Percentiles rank a stretch among this genome's conserved stretches.
Conservation (phyloP, 495 filamentous ascomycete genomes). For the Hyaloscypha variabilis region DNA sequence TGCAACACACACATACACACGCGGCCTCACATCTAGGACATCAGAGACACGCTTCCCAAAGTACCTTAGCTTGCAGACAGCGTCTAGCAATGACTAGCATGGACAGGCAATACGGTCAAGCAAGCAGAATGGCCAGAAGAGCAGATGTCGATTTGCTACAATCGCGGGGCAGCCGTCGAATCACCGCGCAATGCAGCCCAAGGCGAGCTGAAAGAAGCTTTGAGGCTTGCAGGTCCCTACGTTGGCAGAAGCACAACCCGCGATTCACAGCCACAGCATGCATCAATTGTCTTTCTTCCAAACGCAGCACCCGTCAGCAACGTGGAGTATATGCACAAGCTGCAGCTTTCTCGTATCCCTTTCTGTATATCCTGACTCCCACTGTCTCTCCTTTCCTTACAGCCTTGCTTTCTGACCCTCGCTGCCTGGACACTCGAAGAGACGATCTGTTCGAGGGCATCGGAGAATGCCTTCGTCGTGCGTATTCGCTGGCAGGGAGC, state of each 20-base stretch:
- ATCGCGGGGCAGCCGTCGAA: neutral
- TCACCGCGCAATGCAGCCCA: neutral
- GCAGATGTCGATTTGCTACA: neutral
- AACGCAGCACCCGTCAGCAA: neutral
- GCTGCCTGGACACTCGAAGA: neutral
- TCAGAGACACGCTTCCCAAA: neutral
- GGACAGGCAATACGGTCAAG: neutral
- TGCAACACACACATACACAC: neutral
- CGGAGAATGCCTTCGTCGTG: slow-evolving; percentile 7
- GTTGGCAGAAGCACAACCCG: neutral
- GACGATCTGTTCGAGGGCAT: neutral
- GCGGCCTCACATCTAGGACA: neutral
- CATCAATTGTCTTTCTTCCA: neutral
- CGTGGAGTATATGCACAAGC: neutral
- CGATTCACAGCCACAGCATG: neutral
- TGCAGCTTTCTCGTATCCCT: neutral
- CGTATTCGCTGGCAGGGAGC: neutral
- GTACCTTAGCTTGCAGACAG: neutral
- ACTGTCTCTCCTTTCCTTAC: neutral
- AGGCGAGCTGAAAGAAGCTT: slow-evolving; percentile 12
- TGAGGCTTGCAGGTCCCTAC: slow-evolving; percentile 2
- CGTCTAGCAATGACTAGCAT: neutral
- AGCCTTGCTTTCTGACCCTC: neutral
- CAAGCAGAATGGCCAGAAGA: neutral
- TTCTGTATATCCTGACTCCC: neutral